phyloP scores from a whole-genome alignment of 345 rosid species.

The Cardamine occulta region DNA sequence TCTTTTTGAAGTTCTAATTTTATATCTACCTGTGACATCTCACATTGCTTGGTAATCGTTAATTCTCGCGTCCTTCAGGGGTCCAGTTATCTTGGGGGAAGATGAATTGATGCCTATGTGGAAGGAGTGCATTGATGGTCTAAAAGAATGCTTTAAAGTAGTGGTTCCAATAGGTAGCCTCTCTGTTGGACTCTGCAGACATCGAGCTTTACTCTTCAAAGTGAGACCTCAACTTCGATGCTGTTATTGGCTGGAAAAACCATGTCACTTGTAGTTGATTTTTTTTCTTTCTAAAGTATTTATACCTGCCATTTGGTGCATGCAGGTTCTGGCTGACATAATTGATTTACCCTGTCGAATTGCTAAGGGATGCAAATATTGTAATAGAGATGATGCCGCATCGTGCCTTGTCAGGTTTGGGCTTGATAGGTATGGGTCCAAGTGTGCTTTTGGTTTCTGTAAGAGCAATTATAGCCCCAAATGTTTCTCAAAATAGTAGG shows the following conservation, averaged over 20 bases:
- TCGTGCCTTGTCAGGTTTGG: constrained; percentile 98
- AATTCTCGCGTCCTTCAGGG: constrained; percentile 51
- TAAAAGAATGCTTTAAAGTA: constrained; percentile 82
- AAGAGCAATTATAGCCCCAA: neutral
- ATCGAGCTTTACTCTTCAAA: constrained; percentile 93
- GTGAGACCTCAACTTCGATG: constrained; percentile 54
- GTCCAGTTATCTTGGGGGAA: constrained; percentile 67
- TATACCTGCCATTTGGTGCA: constrained; percentile 28
- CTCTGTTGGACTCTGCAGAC: constrained; percentile 93
- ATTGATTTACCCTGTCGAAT: constrained; percentile 98
- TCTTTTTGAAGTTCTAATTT: constrained; percentile 18
- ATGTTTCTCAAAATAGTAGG: constrained; percentile 25
- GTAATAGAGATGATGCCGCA: constrained; percentile 83
- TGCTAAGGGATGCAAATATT: constrained; percentile 96
- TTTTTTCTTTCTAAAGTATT: neutral
- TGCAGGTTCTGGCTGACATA: constrained; percentile 89
- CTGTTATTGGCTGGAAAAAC: constrained; percentile 2
- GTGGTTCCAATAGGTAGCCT: constrained; percentile 94
- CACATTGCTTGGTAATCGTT: constrained; percentile 38
- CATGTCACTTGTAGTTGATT: neutral
- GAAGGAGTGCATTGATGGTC: constrained; percentile 78
- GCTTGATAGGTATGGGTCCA: constrained; percentile 70
- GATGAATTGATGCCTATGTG: constrained; percentile 70
- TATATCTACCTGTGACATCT: constrained; percentile 41
- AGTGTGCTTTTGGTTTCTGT: constrained; percentile 27